Percentiles rank a stretch among this genome's conserved stretches.
These are phyloP conservation scores for Heracleum sosnowskyi DNA, from an alignment of 129 eudicot genomes.

Conservation along the genomic window DNA sequence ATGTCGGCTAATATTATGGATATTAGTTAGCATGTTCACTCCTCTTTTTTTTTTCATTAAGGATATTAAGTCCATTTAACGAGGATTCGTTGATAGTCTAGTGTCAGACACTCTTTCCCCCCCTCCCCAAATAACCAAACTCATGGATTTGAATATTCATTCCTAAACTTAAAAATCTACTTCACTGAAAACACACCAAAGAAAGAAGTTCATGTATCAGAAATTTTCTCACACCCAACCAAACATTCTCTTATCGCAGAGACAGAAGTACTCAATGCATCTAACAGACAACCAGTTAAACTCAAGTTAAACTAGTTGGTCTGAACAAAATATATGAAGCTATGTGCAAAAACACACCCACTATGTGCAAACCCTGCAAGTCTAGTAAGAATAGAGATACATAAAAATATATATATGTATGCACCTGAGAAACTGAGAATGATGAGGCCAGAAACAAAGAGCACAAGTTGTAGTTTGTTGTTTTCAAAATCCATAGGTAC, in stretches of 20 bases:
- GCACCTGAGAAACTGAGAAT: slow-evolving; percentile 65
- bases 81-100: neutral
- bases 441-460: slow-evolving; percentile 41
- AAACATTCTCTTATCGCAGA: too few species aligned
- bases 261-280: too few species aligned
- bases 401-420: neutral
- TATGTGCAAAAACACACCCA: slow-evolving; percentile 14
- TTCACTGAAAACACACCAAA: too few species aligned
- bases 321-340: neutral
- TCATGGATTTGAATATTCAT: too few species aligned
- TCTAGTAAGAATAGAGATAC: neutral
- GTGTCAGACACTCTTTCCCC: too few species aligned
- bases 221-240: too few species aligned
- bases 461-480: slow-evolving; percentile 43
- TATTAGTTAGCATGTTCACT: neutral
- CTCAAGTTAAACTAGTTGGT: neutral
- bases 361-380: neutral
- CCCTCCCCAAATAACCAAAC: too few species aligned
- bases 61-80: too few species aligned
- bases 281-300: neutral
- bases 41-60: too few species aligned
- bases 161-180: too few species aligned
- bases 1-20: neutral
- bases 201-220: too few species aligned
- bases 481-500: slow-evolving; percentile 37